phyloP scores from a whole-genome alignment of 352 stramenopile species.

The Globisporangium sylvaticum region DNA sequence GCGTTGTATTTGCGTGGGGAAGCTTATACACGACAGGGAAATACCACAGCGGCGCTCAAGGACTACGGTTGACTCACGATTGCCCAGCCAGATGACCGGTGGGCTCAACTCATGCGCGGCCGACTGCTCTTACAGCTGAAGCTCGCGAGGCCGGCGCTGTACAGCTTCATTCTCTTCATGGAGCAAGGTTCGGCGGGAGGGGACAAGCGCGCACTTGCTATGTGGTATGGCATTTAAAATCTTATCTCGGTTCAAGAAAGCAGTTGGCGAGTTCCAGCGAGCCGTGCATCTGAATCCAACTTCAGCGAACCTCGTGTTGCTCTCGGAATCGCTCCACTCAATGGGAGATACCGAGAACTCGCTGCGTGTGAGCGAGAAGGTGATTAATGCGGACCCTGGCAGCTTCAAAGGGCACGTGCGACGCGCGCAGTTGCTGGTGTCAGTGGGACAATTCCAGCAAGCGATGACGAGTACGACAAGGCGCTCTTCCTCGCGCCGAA shows the following conservation, averaged over 20 bases:
- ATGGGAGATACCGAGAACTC: conserved; percentile 79
- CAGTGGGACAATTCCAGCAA: conserved; percentile 32
- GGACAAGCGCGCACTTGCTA: conserved; percentile 49
- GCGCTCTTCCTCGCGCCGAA: conserved; percentile 57
- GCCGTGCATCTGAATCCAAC: conserved; percentile 56
- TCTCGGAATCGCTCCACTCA: conserved; percentile 77
- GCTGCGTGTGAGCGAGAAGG: conserved; percentile 63
- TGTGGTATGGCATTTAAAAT: conserved; percentile 70
- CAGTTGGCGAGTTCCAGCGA: conserved; percentile 60
- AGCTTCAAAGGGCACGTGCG: conserved; percentile 65
- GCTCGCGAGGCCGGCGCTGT: conserved; percentile 51
- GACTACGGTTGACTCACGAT: conserved; percentile 68
- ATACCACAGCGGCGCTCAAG: conserved; percentile 41
- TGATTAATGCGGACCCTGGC: conserved; percentile 54
- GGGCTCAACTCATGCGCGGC: conserved; percentile 57
- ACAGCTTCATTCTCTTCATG: conserved; percentile 75
- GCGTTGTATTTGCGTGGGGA: conserved; percentile 68
- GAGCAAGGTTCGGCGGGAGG: conserved; percentile 27
- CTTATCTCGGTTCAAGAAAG: conserved; percentile 57
- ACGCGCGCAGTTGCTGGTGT: conserved; percentile 61
- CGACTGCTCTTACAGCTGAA: conserved; percentile 55
- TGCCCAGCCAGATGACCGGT: conserved; percentile 53
- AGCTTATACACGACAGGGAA: conserved; percentile 58
- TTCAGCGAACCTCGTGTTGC: conserved; percentile 68
- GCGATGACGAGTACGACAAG: conserved; percentile 67